Conservation (phyloP, 345 rosid species). For the Arabidopsis arenosa region DNA sequence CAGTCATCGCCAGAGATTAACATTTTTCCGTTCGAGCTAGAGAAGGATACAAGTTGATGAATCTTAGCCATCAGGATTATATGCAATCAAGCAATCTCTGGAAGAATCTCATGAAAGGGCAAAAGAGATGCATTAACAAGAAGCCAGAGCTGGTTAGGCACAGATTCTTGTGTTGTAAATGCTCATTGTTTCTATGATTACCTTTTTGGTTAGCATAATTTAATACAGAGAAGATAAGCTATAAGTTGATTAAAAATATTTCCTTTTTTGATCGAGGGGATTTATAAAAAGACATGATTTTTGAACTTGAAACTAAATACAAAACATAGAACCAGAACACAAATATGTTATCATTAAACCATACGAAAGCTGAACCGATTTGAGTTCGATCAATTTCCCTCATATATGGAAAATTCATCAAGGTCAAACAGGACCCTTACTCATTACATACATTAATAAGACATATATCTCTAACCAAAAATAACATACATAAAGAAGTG, state of each 20-base stretch:
- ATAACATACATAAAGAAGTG: no score
- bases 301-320: neutral
- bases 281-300: no score
- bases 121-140: no score
- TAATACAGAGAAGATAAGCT: neutral
- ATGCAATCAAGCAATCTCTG: neutral
- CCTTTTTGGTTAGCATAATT: neutral
- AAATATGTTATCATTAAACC: neutral
- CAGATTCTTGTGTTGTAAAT: neutral
- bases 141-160: no score
- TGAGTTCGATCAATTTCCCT: neutral
- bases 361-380: neutral
- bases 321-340: neutral
- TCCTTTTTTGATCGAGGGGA: neutral
- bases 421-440: neutral
- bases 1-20: constrained; percentile 14
- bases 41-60: constrained; percentile 20
- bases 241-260: neutral
- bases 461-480: neutral
- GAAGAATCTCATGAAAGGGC: no score
- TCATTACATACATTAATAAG: neutral
- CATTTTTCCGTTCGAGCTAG: constrained; percentile 17
- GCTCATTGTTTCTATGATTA: neutral
- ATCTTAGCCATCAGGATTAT: neutral
- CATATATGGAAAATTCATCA: neutral